Base-by-base conservation (phyloP, 1,284 basidiomycete genomes). In the Sphaerobolus stellatus region DNA sequence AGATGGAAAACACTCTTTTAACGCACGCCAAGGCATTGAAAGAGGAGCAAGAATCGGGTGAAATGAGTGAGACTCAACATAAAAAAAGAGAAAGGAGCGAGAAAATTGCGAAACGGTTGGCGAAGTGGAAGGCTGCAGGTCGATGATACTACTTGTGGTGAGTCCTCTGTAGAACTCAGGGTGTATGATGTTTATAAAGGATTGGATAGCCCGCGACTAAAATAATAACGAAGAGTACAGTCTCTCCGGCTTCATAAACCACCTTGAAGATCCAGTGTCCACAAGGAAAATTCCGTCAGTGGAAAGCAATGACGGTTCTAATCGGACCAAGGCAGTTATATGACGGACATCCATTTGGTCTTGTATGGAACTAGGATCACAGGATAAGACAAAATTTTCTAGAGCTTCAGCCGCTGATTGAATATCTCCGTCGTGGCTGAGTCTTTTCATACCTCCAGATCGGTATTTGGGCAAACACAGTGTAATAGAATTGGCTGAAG, bases 1-100 rank as follows among this genome's bases (percentile, higher is more conserved):
- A 81, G 66, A 91, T 91, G 86, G 87, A 87, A 61, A 71, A 65
- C 18, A 83, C 82, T 65, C 86, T 91, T 50, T 82, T 82, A 51
- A 68, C 71, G 24, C 79, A 83, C 64, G 62, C 82, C 59, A 64
- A 50, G 33, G 70, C 65, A 48, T 69, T 73, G 20, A 72, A 73
- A 52, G 68, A 67, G 54, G 82, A 83, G 59, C 52, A 53, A 38
- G 81, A 83, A 55, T 76, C 73, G 7, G 84, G 83, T 28, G 76
- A 69, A 20, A 66, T 89, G 41, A 90, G 88, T 62, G 68, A 75
- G 48, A 90, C 86, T 9, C 89, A 90, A 72, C 74, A 80, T 64
- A 87, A 81, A 71, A 91, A 89, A 68, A 72, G 72, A 60, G 69
- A 71, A 56, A 70, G 80, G 59, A 71, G 76, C 59, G 80, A 82